Percentiles rank a stretch among this genome's conserved stretches.
Conservation (phyloP, 768 basidiomycete species). For the Amanita rimosa region DNA sequence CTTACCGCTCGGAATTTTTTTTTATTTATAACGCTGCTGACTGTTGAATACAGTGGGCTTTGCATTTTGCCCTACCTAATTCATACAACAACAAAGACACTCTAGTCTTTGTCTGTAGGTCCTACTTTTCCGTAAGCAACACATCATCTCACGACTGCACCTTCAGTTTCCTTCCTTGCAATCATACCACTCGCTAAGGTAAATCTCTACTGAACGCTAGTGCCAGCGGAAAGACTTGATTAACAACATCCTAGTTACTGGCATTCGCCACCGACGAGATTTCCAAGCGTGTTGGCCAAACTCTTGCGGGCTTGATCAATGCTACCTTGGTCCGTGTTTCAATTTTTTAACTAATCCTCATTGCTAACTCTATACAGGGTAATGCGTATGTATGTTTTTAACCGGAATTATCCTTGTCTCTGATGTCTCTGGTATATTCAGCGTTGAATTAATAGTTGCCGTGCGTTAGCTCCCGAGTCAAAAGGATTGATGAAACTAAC, state of each 20-base stretch:
- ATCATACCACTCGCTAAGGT: constrained; percentile 83
- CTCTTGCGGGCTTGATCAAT: constrained; percentile 74
- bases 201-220: neutral
- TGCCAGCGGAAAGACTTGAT: neutral
- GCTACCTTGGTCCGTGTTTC: constrained; percentile 56
- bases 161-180: constrained; percentile 60
- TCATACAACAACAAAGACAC: constrained; percentile 32
- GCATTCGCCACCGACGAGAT: constrained; percentile 83
- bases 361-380: constrained; percentile 22
- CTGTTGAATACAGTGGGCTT: constrained; percentile 44
- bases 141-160: neutral
- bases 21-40: too few species aligned
- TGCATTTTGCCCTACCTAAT: constrained; percentile 45
- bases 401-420: constrained; percentile 14
- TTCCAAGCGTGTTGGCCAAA: constrained; percentile 73
- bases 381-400: constrained; percentile 29
- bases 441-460: constrained; percentile 67
- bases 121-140: neutral
- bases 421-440: constrained; percentile 13
- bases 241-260: constrained; percentile 42
- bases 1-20: neutral
- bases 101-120: constrained; percentile 65
- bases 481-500: neutral
- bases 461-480: constrained; percentile 31
- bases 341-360: neutral